Percentiles rank a stretch among this genome's conserved stretches.
Conservation (phyloP, 768 basidiomycete genomes). For the Tricholoma furcatifolium region DNA sequence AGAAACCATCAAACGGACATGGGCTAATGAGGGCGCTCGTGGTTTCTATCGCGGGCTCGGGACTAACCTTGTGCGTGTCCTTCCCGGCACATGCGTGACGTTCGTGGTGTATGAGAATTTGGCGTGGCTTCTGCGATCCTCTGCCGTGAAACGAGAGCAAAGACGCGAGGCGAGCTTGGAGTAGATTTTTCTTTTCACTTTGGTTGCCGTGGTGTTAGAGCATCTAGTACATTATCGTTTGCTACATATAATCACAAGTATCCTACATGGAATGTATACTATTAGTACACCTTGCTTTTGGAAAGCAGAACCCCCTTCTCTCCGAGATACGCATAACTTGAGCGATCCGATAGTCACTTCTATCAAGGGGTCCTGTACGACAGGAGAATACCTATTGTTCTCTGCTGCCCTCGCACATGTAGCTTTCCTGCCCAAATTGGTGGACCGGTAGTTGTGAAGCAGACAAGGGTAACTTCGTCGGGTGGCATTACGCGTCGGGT, state of each 20-base stretch:
- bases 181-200: not conserved
- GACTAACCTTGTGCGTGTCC: slow-evolving; percentile 89
- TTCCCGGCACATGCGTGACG: slow-evolving; percentile 97
- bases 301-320: slow-evolving; percentile 2
- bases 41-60: slow-evolving; percentile 97
- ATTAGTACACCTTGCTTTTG: not conserved
- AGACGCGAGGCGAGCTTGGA: slow-evolving; percentile 1
- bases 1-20: slow-evolving; percentile 77
- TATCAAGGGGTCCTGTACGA: no score
- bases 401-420: no score
- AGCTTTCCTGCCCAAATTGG: no score
- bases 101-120: slow-evolving; percentile 97
- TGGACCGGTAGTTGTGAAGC: no score
- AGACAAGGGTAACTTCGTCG: no score
- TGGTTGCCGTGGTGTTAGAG: not conserved
- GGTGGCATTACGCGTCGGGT: no score
- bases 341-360: no score
- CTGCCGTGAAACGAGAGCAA: slow-evolving; percentile 54
- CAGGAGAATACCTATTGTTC: no score
- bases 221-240: slow-evolving; percentile 6
- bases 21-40: slow-evolving; percentile 70
- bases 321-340: not conserved
- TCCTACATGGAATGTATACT: slow-evolving; percentile 12
- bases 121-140: slow-evolving; percentile 75
- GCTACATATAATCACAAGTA: slow-evolving; percentile 4